phyloP scores from a whole-genome alignment of 2,329 filamentous ascomycete genomes.

The Ceratocystis harringtonii region DNA sequence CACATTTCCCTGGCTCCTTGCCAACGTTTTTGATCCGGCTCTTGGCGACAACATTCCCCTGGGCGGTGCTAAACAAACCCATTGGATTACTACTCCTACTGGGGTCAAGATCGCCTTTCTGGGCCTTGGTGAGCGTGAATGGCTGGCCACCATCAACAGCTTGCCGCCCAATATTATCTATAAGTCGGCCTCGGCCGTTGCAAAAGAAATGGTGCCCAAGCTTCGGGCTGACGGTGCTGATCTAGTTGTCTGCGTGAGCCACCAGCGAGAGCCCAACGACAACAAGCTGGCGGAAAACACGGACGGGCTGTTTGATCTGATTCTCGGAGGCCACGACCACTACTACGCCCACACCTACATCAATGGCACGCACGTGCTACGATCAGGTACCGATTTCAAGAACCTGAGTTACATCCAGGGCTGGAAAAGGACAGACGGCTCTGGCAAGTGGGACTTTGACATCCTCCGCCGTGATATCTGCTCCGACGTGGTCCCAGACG shows the following conservation, averaged over 20 bases:
- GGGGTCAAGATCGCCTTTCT: constrained; percentile 77
- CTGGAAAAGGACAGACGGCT: constrained; percentile 29
- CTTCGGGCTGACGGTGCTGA: constrained; percentile 66
- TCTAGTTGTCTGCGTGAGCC: constrained; percentile 67
- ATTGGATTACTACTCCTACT: constrained; percentile 65
- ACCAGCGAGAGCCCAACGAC: constrained; percentile 81
- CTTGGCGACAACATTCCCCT: constrained; percentile 61
- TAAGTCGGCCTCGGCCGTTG: constrained; percentile 61
- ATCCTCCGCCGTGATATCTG: constrained; percentile 63
- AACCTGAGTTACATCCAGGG: constrained; percentile 80
- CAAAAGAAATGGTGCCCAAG: constrained; percentile 56
- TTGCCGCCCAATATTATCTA: constrained; percentile 72
- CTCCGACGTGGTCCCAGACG: constrained; percentile 39
- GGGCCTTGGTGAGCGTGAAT: constrained; percentile 74
- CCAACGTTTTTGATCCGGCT: constrained; percentile 74
- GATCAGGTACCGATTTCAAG: constrained; percentile 83
- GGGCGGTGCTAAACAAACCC: constrained; percentile 58
- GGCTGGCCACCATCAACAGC: constrained; percentile 77
- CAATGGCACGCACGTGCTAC: constrained; percentile 69
- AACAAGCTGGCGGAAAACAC: constrained; percentile 66
- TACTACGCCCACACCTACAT: constrained; percentile 67
- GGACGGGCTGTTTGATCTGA: constrained; percentile 62
- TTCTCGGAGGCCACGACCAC: constrained; percentile 81
- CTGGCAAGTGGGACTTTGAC: constrained; percentile 55
- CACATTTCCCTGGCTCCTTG: constrained; percentile 76